Conservation (phyloP, 2,329 filamentous ascomycete genomes). For the Aureobasidium mangrovei region DNA sequence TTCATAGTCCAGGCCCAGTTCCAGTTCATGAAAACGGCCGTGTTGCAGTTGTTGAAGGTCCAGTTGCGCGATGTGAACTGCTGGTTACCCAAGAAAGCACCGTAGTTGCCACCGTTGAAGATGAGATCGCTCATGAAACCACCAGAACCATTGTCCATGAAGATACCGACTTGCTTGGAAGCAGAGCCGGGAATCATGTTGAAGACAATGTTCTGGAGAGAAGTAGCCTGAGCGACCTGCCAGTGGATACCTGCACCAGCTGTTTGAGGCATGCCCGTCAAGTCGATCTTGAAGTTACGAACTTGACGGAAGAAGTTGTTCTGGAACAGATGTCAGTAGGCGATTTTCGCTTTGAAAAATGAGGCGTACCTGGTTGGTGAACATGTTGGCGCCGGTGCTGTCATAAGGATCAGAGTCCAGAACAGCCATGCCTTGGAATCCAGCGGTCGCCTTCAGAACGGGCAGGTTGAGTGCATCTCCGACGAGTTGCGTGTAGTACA, state of each 20-base stretch:
- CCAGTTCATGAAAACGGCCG: slow-evolving; percentile 47
- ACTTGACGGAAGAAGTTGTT: slow-evolving; percentile 50
- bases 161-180: slow-evolving; percentile 49
- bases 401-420: slow-evolving; percentile 84
- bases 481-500: slow-evolving; percentile 90
- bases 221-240: slow-evolving; percentile 49
- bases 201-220: slow-evolving; percentile 54
- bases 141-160: slow-evolving; percentile 52
- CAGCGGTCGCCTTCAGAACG: slow-evolving; percentile 38
- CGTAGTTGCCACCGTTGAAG: slow-evolving; percentile 53
- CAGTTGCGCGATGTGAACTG: slow-evolving; percentile 49
- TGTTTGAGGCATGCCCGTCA: slow-evolving; percentile 29
- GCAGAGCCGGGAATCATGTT: slow-evolving; percentile 41
- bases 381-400: slow-evolving; percentile 40
- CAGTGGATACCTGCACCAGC: slow-evolving; percentile 41
- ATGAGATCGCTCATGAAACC: slow-evolving; percentile 51
- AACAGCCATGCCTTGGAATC: slow-evolving; percentile 76
- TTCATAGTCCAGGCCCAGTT: slow-evolving; percentile 45
- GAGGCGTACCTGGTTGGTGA: background rate
- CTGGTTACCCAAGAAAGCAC: slow-evolving; percentile 54
- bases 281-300: slow-evolving; percentile 46
- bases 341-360: too few relatives aligned
- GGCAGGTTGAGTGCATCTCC: slow-evolving; percentile 68
- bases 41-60: slow-evolving; percentile 41
- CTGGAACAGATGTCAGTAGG: slow-evolving; percentile 37